Percentiles rank a stretch among this genome's conserved stretches.
Conservation (phyloP, 2,329 filamentous ascomycete genomes). For the Grosmannia clavigera region DNA sequence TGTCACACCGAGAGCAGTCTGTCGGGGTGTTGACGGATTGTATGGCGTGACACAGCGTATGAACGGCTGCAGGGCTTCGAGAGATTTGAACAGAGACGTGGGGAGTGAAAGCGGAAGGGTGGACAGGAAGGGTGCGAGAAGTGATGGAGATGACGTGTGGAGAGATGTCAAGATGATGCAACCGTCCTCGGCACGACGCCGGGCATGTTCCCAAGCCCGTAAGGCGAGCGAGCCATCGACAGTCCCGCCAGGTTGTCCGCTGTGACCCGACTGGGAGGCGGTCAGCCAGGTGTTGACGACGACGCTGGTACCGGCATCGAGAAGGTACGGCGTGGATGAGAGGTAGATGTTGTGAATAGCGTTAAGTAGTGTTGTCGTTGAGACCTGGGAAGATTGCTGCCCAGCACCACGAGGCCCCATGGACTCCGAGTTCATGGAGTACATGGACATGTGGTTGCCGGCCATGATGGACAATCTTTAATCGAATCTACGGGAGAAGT, state of each 20-base stretch:
- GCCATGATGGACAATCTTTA: constrained; percentile 33
- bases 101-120: constrained; percentile 73
- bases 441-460: constrained; percentile 53
- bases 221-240: constrained; percentile 68
- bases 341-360: constrained; percentile 82
- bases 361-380: constrained; percentile 86
- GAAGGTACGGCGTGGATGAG: constrained; percentile 65
- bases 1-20: constrained; percentile 68
- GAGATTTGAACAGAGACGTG: constrained; percentile 58
- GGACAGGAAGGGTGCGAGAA: constrained; percentile 69
- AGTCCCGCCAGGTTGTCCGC: constrained; percentile 61
- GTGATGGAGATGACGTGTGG: constrained; percentile 75
- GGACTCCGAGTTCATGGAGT: constrained; percentile 54
- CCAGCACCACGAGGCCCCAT: constrained; percentile 44
- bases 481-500: background rate
- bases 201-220: constrained; percentile 91
- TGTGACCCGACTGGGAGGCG: constrained; percentile 54
- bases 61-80: constrained; percentile 77
- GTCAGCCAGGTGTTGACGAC: constrained; percentile 95
- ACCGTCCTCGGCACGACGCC: constrained; percentile 86
- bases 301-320: constrained; percentile 82
- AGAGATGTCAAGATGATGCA: constrained; percentile 83
- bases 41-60: constrained; percentile 75
- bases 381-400: constrained; percentile 67
- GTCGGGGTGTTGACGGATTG: constrained; percentile 73